Conservation (phyloP, 2,329 filamentous ascomycete genomes). For the Neopestalotiopsis sp. region DNA sequence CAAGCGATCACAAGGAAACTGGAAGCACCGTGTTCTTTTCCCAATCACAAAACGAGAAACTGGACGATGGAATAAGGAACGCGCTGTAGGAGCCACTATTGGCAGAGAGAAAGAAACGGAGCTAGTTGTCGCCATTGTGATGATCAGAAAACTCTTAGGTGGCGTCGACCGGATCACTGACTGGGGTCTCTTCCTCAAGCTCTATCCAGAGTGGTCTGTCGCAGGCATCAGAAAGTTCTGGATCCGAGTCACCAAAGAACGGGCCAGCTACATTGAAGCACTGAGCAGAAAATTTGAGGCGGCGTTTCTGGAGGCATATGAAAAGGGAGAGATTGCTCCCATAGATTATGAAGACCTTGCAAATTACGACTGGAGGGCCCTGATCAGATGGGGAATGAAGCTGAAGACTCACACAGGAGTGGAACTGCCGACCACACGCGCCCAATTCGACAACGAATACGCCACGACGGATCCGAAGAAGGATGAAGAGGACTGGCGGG, state of each 20-base stretch:
- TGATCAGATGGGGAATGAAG: conserved; percentile 71
- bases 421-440: conserved; percentile 52
- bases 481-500: conserved; percentile 54
- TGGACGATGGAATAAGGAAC: conserved; percentile 38
- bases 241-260: conserved; percentile 55
- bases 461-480: conserved; percentile 42
- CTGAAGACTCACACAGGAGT: conserved; percentile 52
- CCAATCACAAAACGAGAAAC: conserved; percentile 33
- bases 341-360: conserved; percentile 68
- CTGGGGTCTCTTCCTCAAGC: conserved; percentile 61
- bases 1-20: conserved; percentile 20
- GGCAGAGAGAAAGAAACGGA: conserved; percentile 49
- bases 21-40: conserved; percentile 34
- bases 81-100: conserved; percentile 34
- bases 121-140: conserved; percentile 62
- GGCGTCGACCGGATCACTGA: conserved; percentile 65
- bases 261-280: conserved; percentile 57
- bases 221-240: conserved; percentile 61
- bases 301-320: conserved; percentile 69
- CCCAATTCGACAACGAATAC: conserved; percentile 49
- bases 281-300: conserved; percentile 68
- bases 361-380: conserved; percentile 69
- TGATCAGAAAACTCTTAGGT: conserved; percentile 62
- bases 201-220: conserved; percentile 60
- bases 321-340: conserved; percentile 61